Conservation (phyloP, 805 yeast species). For the Starmerella vitae region DNA sequence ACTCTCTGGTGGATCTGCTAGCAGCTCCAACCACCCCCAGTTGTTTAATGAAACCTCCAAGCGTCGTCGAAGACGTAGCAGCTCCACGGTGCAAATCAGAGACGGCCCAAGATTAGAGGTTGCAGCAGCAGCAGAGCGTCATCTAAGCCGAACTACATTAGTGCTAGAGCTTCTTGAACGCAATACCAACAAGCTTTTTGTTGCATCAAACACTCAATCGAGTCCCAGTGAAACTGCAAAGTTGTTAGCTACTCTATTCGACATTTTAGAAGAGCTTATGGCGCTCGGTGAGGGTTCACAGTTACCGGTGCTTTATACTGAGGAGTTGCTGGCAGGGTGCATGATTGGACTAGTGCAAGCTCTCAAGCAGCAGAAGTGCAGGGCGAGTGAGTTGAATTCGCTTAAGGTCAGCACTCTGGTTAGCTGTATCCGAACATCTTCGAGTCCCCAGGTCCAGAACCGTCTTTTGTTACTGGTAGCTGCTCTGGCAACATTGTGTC, state of each 20-base stretch:
- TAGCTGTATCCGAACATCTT: conserved; percentile 74
- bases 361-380: conserved; percentile 16
- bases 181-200: conserved; percentile 14
- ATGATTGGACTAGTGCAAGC: conserved; percentile 55
- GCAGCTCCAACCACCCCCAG: conserved; percentile 3
- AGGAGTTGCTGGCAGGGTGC: conserved; percentile 79
- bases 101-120: conserved; percentile 39
- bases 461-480: conserved; percentile 72
- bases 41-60: conserved; percentile 17
- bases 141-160: conserved; percentile 62
- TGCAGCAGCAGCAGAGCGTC: conserved; percentile 60
- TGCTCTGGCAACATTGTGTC: conserved; percentile 73
- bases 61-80: conserved; percentile 67
- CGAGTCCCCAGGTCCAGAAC: conserved; percentile 92
- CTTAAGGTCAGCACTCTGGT: conserved; percentile 84
- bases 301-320: conserved; percentile 78
- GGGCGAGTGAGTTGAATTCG: conserved; percentile 36
- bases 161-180: conserved; percentile 68
- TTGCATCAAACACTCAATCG: too few species aligned
- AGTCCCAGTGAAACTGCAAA: conserved; percentile 13
- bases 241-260: conserved; percentile 27
- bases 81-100: conserved; percentile 46
- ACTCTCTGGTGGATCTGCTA: conserved; percentile 32
- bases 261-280: conserved; percentile 30
- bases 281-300: conserved; percentile 81